Base-by-base conservation (phyloP, 1,284 basidiomycete genomes). In the Fomitopsis pinicola region DNA sequence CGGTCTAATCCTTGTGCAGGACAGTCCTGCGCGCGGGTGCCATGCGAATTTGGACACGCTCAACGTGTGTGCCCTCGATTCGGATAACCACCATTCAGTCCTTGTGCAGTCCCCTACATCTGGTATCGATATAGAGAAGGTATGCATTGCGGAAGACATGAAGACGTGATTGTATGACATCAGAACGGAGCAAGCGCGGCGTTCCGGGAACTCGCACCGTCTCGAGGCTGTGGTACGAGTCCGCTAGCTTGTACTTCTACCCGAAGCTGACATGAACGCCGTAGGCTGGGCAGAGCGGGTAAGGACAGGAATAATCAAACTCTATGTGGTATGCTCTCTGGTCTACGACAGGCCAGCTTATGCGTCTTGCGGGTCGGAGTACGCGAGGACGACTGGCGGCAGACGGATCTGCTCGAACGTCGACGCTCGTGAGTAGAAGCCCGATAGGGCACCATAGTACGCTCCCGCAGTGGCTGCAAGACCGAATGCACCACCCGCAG, bases 311-410 rank as follows among this genome's bases (percentile, higher is more conserved):
- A 36, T 33, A 8, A 0, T 14, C 28, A 9, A 33, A 40, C 44
- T 50, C 35, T 45, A 52, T 30, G 38, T 33, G 22, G 28, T 2
- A 59, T 48, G n/a, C 44, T 48, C 28, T 54, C 19, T 38, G 36
- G 15, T 19, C 15, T n/a, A 33, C 5, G 5, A 17, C 3, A 26
- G 50, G 14, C 9, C 45, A 33, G 12, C 58, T 58, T 30, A 61
- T 40, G 56, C 59, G 55, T 45, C 53, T 42, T 54, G 38, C 48
- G 59, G 59, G 26, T 61, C 55, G 42, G 55, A 30, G 42, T 62
- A 62, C 30, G 61, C 61, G 44, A 62, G 46, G 8, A 62, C 61
- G 17, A 59, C 61, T 26, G 61, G 61, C 35, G 61, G 61, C 7
- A 62, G 22, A 40, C 57, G 57, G 53, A 62, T 52, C 8, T 44